A percentile compares a stretch with the other conserved stretches of the same genome.
These are phyloP conservation scores for Cladobotryum protrusum DNA, from an alignment of 2,329 filamentous ascomycete genomes.

Conservation along the genomic window DNA sequence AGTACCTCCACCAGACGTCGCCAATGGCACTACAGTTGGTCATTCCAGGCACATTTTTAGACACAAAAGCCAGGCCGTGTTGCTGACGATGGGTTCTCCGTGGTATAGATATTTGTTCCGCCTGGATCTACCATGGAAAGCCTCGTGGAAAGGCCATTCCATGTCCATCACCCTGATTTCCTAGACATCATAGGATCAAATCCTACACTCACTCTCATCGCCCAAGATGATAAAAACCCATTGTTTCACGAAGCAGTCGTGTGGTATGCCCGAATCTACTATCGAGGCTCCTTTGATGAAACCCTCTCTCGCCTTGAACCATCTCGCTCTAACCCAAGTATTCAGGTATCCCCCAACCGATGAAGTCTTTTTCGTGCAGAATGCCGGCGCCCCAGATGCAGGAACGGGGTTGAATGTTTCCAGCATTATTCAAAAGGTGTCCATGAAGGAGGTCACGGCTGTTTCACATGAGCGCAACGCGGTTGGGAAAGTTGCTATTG, in stretches of 20 bases:
- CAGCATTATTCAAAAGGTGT: constrained; percentile 41
- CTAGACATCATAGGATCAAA: constrained; percentile 38
- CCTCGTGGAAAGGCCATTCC: constrained; percentile 33
- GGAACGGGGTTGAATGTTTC: constrained; percentile 44
- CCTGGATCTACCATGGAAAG: constrained; percentile 35
- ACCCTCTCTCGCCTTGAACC: neutral
- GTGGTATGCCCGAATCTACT: constrained; percentile 29
- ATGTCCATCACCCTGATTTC: constrained; percentile 43
- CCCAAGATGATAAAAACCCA: constrained; percentile 34
- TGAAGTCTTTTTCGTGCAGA: constrained; percentile 47
- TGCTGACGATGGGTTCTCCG: neutral
- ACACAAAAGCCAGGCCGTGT: neutral
- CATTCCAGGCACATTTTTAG: neutral
- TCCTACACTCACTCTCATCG: constrained; percentile 43
- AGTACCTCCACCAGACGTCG: constrained; percentile 6
- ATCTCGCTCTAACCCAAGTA: neutral
- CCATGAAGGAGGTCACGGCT: constrained; percentile 35
- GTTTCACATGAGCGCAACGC: constrained; percentile 33
- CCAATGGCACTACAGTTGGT: constrained; percentile 8
- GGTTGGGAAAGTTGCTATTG: constrained; percentile 34
- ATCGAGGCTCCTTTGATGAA: neutral
- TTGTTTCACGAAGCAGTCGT: constrained; percentile 48
- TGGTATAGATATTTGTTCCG: constrained; percentile 24
- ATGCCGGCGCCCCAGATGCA: constrained; percentile 36
- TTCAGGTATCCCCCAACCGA: constrained; percentile 31